These are phyloP conservation scores for Hypoxylon perforatum DNA, from an alignment of 495 filamentous ascomycete species.

Conservation along the genomic window DNA sequence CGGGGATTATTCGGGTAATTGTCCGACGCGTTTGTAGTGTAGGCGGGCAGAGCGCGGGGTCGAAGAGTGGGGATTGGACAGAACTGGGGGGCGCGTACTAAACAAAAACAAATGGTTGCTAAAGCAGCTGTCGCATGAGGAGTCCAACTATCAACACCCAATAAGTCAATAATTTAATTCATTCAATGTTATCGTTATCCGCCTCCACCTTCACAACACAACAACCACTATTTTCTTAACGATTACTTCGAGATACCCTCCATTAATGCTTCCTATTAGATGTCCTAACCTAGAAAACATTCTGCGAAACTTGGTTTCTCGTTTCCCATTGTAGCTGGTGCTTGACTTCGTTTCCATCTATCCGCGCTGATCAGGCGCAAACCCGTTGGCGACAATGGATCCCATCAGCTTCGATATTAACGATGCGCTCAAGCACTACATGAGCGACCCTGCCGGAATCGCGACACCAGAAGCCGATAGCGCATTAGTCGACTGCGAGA, in stretches of 20 bases:
- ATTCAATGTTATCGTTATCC: neutral
- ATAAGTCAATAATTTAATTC: neutral
- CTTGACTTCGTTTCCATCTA: neutral
- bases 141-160: conserved; percentile 16
- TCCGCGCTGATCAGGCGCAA: conserved; percentile 31
- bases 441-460: conserved; percentile 86
- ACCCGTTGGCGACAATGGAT: conserved; percentile 71
- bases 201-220: conserved; percentile 7
- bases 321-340: conserved; percentile 1
- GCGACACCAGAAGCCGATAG: conserved; percentile 88
- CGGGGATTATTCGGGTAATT: conserved; percentile 16
- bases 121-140: conserved; percentile 40
- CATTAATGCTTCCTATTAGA: conserved; percentile 17
- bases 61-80: too few relatives aligned
- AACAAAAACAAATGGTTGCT: conserved; percentile 60
- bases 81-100: conserved; percentile 30
- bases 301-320: conserved; percentile 3
- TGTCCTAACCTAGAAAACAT: conserved; percentile 8
- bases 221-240: too few relatives aligned
- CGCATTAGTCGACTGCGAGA: conserved; percentile 88
- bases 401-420: conserved; percentile 90
- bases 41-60: conserved; percentile 22
- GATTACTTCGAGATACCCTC: conserved; percentile 3
- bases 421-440: conserved; percentile 92
- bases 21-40: conserved; percentile 27